Conservation (phyloP, 2,329 filamentous ascomycete species). For the Torrubiella hemipterigena region DNA sequence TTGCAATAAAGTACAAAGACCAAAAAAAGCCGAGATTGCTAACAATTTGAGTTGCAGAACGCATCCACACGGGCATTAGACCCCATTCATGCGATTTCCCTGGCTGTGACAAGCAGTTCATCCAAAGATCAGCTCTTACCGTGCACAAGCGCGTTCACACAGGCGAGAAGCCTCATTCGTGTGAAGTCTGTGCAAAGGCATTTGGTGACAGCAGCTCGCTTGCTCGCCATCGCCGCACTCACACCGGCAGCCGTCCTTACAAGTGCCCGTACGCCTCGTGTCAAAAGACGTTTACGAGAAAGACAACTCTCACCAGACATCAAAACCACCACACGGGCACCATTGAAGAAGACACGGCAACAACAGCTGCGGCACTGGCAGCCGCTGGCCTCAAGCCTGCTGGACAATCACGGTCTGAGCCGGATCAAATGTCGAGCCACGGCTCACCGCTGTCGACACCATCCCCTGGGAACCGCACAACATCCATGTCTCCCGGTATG, state of each 20-base stretch:
- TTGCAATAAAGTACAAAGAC: background rate
- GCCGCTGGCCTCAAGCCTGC: conserved; percentile 28
- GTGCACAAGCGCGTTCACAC: conserved; percentile 94
- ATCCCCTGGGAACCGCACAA: conserved; percentile 66
- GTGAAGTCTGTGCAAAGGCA: conserved; percentile 92
- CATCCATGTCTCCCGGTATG: conserved; percentile 69
- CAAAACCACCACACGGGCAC: conserved; percentile 94
- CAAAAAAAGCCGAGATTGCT: conserved; percentile 8
- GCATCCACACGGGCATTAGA: conserved; percentile 83
- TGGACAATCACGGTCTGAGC: conserved; percentile 51
- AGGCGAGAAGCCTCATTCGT: conserved; percentile 97
- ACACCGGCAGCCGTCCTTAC: conserved; percentile 91
- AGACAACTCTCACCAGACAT: conserved; percentile 88
- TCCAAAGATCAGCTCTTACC: conserved; percentile 88
- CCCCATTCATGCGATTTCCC: conserved; percentile 88
- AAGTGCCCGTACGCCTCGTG: conserved; percentile 96
- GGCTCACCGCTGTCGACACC: conserved; percentile 69
- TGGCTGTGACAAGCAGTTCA: conserved; percentile 89
- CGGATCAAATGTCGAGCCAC: conserved; percentile 57
- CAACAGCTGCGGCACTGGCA: conserved; percentile 76
- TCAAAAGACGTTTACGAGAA: conserved; percentile 94
- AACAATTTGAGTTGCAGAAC: conserved; percentile 54
- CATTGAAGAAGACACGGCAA: conserved; percentile 82
- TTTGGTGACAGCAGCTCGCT: conserved; percentile 90
- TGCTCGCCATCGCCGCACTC: conserved; percentile 84